phyloP scores from a whole-genome alignment of 1,284 basidiomycete species.

The Anthracocystis walkeri region DNA sequence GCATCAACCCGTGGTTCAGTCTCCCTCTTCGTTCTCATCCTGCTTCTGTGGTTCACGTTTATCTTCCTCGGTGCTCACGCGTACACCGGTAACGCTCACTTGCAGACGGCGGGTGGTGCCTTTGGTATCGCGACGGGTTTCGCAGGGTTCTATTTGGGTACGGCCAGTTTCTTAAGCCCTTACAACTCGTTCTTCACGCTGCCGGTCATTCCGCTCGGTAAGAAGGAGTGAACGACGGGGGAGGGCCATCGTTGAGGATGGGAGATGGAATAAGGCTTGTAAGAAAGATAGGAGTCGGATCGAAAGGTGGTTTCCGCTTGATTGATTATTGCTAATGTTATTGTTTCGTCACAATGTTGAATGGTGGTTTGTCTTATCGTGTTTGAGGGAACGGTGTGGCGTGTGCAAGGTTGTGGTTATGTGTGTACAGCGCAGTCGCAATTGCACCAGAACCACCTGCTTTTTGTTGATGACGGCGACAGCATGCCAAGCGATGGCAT shows the following conservation, averaged over 20 bases:
- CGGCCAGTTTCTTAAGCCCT: slow-evolving; percentile 42
- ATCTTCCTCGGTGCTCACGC: slow-evolving; percentile 32
- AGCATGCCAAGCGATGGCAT: too few relatives aligned
- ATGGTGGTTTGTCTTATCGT: too few relatives aligned
- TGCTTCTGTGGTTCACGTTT: slow-evolving; percentile 48
- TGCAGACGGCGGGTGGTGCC: slow-evolving; percentile 48
- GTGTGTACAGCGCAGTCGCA: too few relatives aligned
- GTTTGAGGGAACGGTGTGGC: too few relatives aligned
- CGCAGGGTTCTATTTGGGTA: slow-evolving; percentile 55
- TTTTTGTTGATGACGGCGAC: too few relatives aligned
- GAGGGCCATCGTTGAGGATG: neutral
- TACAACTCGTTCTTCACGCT: slow-evolving; percentile 57
- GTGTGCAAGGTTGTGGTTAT: too few relatives aligned
- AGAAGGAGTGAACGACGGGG: slow-evolving; percentile 28
- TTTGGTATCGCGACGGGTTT: slow-evolving; percentile 53
- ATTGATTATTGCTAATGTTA: too few relatives aligned
- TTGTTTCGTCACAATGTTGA: too few relatives aligned
- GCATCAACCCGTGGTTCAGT: slow-evolving; percentile 37
- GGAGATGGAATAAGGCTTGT: too few relatives aligned
- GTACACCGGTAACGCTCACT: slow-evolving; percentile 24
- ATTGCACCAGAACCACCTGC: too few relatives aligned
- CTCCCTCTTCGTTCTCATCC: slow-evolving; percentile 45
- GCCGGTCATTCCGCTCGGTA: slow-evolving; percentile 44
- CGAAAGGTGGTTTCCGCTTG: neutral
- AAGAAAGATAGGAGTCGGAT: neutral